Evolutionary conservation across 805 yeast genomes (phyloP), one percentile per base, ranked within the genome.

Genomic region (Sugiyamaella qingdaonensis): DNA sequence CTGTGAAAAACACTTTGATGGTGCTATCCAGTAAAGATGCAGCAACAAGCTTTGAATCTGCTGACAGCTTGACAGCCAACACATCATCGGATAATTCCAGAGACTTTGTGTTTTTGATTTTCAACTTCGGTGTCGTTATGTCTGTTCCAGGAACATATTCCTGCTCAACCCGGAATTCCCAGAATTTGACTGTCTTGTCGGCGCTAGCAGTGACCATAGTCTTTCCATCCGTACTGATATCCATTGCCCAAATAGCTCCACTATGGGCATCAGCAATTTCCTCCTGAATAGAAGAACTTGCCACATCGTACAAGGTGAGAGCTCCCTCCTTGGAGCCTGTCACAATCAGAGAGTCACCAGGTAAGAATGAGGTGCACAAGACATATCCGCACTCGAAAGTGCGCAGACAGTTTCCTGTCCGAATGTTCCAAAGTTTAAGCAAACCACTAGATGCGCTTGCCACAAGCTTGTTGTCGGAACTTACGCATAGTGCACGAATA

Each of bases 361-460:
- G 98, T 51, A 94, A 74, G 62, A 94, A 90, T 62, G 81, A 79
- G 55, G 87, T 77, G 55, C 88, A 78, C 49, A 94, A 73, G 0
- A 95, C 88, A 67, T 92, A 89, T 1, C 97, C 97, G 58, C 95
- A 80, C 34, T 85, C 91, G 64, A 94, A 86, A 0, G 95, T 86
- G 64, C 99, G 78, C 48, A 94, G 77, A 61, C 96, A 92, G 56
- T 82, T 79, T 16, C 73, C 75, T 1, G 92, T 82, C 57, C 77
- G 76, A 29, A 86, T 67, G 64, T 94, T 94, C 97, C 97, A 91
- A 19, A 94, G 77, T 65, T 94, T 94, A 57, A 94, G 71, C 59
- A 81, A 79, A 19, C 97, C 97, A 64, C 90, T 89, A 2, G 97
- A 86, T 0, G 96, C 97, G 1, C 96, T 85, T 2, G 90, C 95